A percentile compares a stretch with the other conserved stretches of the same genome.
phyloP scores from a whole-genome alignment of 2,329 filamentous ascomycete genomes.

The Colletotrichum viniferum region DNA sequence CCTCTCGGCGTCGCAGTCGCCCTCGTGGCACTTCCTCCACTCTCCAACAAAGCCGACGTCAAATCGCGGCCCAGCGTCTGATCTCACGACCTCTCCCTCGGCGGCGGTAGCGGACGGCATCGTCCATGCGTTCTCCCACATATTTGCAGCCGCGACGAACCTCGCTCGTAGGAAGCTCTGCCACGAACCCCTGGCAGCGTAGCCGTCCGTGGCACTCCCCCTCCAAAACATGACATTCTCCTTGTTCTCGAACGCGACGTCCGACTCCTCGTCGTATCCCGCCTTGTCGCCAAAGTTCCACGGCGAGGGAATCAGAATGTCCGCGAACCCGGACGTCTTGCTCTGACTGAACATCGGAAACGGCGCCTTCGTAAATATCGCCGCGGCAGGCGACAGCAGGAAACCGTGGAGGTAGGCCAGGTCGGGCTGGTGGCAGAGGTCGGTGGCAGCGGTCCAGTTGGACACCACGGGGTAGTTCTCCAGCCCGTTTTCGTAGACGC shows the following conservation, averaged over 20 bases:
- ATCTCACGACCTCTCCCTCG: constrained; percentile 6
- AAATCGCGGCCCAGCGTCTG: constrained; percentile 8
- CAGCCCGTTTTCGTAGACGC: constrained; percentile 29
- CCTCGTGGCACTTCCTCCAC: constrained; percentile 34
- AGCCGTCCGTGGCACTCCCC: constrained; percentile 55
- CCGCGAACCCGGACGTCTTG: constrained; percentile 57
- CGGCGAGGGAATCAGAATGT: constrained; percentile 47
- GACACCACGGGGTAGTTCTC: constrained; percentile 37
- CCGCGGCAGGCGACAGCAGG: constrained; percentile 43
- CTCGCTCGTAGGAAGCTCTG: constrained; percentile 63
- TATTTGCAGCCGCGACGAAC: constrained; percentile 56
- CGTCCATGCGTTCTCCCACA: not conserved
- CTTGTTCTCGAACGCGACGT: constrained; percentile 52
- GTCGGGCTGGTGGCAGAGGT: constrained; percentile 56
- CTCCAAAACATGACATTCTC: constrained; percentile 57
- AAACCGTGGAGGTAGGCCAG: constrained; percentile 57
- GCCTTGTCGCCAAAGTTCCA: constrained; percentile 41
- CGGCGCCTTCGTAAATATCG: constrained; percentile 36
- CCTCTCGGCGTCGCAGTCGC: constrained; percentile 35
- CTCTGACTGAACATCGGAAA: constrained; percentile 62
- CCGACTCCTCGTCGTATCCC: constrained; percentile 41
- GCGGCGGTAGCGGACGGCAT: not conserved
- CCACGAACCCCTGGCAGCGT: constrained; percentile 57
- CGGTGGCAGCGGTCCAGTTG: constrained; percentile 27
- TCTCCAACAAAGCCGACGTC: constrained; percentile 45